Evolutionary conservation across 768 basidiomycete genomes (phyloP), one percentile per base, ranked within the genome.

Genomic region (Kwoniella dejecticola): DNA sequence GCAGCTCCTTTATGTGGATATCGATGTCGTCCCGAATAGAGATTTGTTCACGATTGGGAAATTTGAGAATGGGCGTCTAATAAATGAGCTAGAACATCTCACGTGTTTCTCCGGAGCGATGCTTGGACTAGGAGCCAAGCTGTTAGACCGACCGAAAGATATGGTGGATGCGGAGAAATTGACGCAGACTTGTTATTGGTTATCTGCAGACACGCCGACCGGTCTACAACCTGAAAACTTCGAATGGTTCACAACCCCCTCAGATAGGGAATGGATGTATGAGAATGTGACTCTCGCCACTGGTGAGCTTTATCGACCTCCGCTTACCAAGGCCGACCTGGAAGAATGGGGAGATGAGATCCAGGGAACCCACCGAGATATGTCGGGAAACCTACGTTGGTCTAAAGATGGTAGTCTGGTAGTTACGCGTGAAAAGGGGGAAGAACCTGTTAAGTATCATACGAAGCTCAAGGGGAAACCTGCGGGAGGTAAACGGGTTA

Each of bases 81-180:
- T 67, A 3, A 59, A 67, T 11, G 71, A 76, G 46, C 67, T 71
- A 11, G 74, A 75, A 49, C 75, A 76, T 45, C 58, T 76, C 60
- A 77, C 78, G 0, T 80, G 79, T 63, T 82, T 80, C 63, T 79
- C 78, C 3, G 80, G 81, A 8, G 81, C 73, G 0, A 82, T 82
- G 81, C 68, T 81, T 11, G 80, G 78, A n/a, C 72, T 82, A 26
- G 81, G 81, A 10, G 65, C 79, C 0, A 69, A 68, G 36, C 62
- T 82, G 7, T 67, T 82, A 23, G 52, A 72, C 33, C 68, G 81
- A 1, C 57, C 66, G n/a, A 15, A 48, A 24, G 81, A 82, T 61
- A 62, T 81, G 63, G 61, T 36, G 0, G 70, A 71, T 48, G 77
- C 73, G 3, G 49, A 67, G 23, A 52, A 69, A 30, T 64, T 81